Percentiles rank a stretch among this genome's conserved stretches.
Evolutionary conservation across 306 rosid genomes (phyloP).

Genomic region (Vicia villosa): DNA sequence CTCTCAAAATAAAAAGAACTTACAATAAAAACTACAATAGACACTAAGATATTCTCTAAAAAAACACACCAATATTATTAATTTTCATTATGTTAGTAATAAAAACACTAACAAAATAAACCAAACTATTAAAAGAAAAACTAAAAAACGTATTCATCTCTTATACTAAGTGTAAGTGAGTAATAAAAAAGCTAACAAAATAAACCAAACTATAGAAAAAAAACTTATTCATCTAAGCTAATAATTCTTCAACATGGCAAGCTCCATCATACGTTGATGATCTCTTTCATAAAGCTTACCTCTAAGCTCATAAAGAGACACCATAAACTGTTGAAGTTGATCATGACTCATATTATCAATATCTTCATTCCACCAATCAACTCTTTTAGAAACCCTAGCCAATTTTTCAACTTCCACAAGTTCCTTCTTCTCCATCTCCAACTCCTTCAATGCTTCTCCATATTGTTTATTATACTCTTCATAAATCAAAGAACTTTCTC

Average conservation of each 20-base stretch:
- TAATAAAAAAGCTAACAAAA: background rate
- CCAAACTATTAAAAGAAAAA: background rate
- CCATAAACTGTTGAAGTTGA: slow-evolving; percentile 37
- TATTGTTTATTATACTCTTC: slow-evolving; percentile 36
- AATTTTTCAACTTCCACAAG: background rate
- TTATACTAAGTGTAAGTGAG: too few species aligned
- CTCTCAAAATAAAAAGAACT: too few species aligned
- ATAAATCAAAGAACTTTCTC: background rate
- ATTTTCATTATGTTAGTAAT: too few species aligned
- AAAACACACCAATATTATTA: too few species aligned
- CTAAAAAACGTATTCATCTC: too few species aligned
- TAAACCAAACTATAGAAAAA: background rate
- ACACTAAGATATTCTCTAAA: too few species aligned
- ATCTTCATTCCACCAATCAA: slow-evolving; percentile 45
- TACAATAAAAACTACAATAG: too few species aligned
- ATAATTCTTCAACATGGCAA: background rate
- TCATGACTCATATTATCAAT: slow-evolving; percentile 42
- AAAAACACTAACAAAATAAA: background rate
- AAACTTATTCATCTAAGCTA: background rate
- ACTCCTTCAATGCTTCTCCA: slow-evolving; percentile 31
- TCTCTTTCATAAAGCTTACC: slow-evolving; percentile 31
- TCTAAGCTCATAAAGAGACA: slow-evolving; percentile 42
- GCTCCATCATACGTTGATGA: slow-evolving; percentile 4
- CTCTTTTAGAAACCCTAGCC: slow-evolving; percentile 1
- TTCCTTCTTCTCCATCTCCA: slow-evolving; percentile 43